Percentiles rank a stretch among this genome's conserved stretches.
These are phyloP conservation scores for Eucalyptus leucophloia DNA, from an alignment of 345 rosid species.

Conservation along the genomic window DNA sequence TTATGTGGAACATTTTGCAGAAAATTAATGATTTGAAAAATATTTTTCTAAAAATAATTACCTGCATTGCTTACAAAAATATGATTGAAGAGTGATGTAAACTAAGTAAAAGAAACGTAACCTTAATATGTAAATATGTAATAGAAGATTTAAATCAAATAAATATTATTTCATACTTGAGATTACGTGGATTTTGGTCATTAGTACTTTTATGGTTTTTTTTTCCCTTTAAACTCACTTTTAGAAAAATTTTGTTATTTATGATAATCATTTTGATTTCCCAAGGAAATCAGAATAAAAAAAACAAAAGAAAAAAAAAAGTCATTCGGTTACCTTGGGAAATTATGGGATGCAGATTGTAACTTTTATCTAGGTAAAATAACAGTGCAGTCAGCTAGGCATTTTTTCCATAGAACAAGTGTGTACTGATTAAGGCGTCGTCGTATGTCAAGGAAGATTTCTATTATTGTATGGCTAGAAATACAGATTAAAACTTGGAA, in stretches of 20 bases:
- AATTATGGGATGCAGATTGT: neutral
- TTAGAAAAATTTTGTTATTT: neutral
- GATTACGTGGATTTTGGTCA: neutral
- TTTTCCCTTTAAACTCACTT: neutral
- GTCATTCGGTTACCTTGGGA: neutral
- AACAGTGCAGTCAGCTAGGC: neutral
- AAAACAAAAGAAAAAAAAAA: rapidly evolving
- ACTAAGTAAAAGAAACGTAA: neutral
- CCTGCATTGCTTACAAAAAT: neutral
- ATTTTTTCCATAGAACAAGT: neutral
- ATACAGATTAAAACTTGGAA: neutral
- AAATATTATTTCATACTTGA: neutral
- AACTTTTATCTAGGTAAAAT: neutral
- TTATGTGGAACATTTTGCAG: too few species aligned
- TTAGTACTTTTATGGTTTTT: too few species aligned
- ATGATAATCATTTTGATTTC: neutral
- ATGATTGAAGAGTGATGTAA: neutral
- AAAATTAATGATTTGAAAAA: too few species aligned
- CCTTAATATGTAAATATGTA: neutral
- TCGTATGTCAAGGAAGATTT: neutral
- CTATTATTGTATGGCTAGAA: neutral
- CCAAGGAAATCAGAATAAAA: neutral
- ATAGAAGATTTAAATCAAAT: neutral
- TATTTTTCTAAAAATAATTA: too few species aligned
- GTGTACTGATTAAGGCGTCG: neutral